Evolutionary conservation across 805 yeast genomes (phyloP).

Genomic region (Suhomyces faveliae): DNA sequence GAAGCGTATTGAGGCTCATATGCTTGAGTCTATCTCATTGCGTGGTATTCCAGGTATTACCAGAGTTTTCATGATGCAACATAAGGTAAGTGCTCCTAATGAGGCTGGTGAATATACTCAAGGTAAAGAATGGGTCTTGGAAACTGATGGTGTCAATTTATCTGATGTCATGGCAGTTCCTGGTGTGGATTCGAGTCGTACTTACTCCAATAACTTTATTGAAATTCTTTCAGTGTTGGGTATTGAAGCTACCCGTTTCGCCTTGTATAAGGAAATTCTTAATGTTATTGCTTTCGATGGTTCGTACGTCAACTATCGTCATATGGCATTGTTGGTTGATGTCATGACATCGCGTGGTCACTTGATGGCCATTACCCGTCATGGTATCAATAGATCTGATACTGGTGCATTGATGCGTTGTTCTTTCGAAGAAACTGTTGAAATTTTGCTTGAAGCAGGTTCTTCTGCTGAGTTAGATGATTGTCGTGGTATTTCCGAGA

Average conservation of each 20-base stretch:
- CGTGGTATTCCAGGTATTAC: slow-evolving; percentile 95
- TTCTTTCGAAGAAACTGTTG: slow-evolving; percentile 99
- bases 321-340: slow-evolving; percentile 95
- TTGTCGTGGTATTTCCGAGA: slow-evolving; percentile 97
- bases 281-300: slow-evolving; percentile 99
- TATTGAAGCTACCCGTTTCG: slow-evolving; percentile 96
- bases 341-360: slow-evolving; percentile 99
- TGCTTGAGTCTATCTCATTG: slow-evolving; percentile 90
- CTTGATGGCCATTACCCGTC: slow-evolving; percentile 98
- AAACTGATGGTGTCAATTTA: slow-evolving; percentile 96
- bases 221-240: slow-evolving; percentile 94
- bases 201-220: slow-evolving; percentile 94
- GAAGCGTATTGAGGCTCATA: slow-evolving; percentile 91
- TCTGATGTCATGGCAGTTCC: slow-evolving; percentile 93
- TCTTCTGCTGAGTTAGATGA: slow-evolving; percentile 97
- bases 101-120: slow-evolving; percentile 83
- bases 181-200: slow-evolving; percentile 88
- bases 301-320: slow-evolving; percentile 98
- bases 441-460: slow-evolving; percentile 95
- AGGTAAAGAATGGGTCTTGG: slow-evolving; percentile 96
- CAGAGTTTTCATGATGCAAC: slow-evolving; percentile 88
- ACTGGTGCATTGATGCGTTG: slow-evolving; percentile 99
- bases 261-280: slow-evolving; percentile 88
- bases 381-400: slow-evolving; percentile 97
- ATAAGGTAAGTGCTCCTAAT: slow-evolving; percentile 69